These are phyloP conservation scores for Emiliania huxleyi DNA, from an alignment of 78 protist genomes.

Conservation along the genomic window DNA sequence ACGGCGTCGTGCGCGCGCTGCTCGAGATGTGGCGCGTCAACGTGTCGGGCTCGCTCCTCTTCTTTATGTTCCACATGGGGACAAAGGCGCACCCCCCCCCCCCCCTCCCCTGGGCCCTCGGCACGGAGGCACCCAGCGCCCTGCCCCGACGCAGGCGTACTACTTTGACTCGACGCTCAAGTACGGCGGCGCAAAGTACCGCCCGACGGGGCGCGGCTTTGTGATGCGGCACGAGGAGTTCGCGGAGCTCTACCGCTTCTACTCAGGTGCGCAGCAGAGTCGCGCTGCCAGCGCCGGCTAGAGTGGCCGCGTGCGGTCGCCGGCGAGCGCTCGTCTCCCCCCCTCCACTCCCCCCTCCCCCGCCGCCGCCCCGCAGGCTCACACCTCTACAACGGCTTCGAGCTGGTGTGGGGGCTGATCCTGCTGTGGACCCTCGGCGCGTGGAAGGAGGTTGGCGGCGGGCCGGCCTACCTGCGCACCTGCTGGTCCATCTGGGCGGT, in stretches of 20 bases:
- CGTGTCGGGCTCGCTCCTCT: slow-evolving; percentile 30
- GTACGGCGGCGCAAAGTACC: slow-evolving; percentile 32
- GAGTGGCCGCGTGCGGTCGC: too few species aligned
- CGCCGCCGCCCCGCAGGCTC: too few species aligned
- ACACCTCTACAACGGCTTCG: slow-evolving; percentile 29
- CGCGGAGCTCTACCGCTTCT: slow-evolving; percentile 36
- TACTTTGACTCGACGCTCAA: background rate
- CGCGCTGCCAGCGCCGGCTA: too few species aligned
- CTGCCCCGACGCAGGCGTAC: too few species aligned
- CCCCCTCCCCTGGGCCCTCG: too few species aligned
- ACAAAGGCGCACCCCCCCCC: too few species aligned
- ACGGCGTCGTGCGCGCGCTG: background rate
- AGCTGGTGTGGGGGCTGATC: slow-evolving; percentile 14
- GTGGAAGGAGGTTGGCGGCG: background rate
- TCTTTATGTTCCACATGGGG: slow-evolving; percentile 54
- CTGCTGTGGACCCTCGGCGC: background rate
- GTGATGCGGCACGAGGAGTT: slow-evolving; percentile 36
- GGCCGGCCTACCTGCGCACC: background rate
- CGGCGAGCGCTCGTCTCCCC: too few species aligned
- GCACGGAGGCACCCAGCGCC: too few species aligned
- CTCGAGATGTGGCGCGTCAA: background rate
- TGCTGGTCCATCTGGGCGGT: slow-evolving; percentile 31
- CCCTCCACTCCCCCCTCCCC: too few species aligned
- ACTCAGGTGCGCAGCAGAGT: too few species aligned
- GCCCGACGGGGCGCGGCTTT: slow-evolving; percentile 50